These are phyloP conservation scores for Papilionanthe hybrid DNA, from an alignment of 116 monocot species.

Conservation along the genomic window DNA sequence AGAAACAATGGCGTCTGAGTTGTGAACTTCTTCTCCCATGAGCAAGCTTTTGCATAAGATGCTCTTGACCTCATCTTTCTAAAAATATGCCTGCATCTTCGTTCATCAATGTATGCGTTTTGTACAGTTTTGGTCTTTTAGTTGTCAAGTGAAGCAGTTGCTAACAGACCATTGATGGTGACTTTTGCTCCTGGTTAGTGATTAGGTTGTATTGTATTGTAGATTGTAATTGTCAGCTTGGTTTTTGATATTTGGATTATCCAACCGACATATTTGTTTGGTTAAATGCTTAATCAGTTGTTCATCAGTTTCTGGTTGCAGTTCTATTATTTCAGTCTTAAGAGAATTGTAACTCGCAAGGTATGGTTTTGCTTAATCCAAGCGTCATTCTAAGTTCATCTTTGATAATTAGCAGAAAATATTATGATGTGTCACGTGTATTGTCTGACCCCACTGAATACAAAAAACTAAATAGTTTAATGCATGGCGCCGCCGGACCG, in stretches of 20 bases:
- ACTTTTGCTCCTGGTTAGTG: background rate
- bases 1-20: too few relatives aligned
- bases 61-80: background rate
- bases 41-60: background rate
- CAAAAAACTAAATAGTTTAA: too few relatives aligned
- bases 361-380: background rate
- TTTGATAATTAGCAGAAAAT: too few relatives aligned
- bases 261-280: background rate
- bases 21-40: background rate
- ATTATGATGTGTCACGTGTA: too few relatives aligned
- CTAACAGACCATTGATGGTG: background rate
- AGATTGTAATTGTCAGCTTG: background rate
- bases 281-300: background rate
- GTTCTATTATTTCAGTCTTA: background rate
- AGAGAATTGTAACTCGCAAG: background rate
- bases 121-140: background rate
- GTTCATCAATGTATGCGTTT: background rate
- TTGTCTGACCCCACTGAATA: too few relatives aligned
- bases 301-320: background rate
- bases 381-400: background rate
- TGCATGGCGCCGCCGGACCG: too few relatives aligned
- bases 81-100: background rate
- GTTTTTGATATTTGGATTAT: background rate
- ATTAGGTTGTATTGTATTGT: constrained; percentile 1
- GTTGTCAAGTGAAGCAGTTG: background rate